A percentile compares a stretch with the other conserved stretches of the same genome.
phyloP scores from a whole-genome alignment of 768 basidiomycete species.

The Trametes cingulata region DNA sequence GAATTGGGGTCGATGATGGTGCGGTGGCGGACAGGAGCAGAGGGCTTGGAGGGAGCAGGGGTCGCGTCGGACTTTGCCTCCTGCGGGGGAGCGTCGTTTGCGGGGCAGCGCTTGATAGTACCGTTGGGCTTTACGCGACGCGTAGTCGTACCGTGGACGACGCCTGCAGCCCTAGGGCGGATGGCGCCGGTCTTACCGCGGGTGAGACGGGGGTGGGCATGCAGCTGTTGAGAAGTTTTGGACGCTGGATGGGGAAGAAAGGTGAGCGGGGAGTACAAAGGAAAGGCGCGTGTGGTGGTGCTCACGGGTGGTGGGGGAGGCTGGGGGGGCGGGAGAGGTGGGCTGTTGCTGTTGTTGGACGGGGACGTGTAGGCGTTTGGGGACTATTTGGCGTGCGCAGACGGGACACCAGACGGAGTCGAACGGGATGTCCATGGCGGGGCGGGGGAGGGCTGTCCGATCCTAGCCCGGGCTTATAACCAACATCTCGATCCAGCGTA shows the following conservation, averaged over 20 bases:
- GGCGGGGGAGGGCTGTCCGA: slow-evolving; percentile 21
- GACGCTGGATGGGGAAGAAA: slow-evolving; percentile 17
- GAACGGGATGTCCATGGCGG: slow-evolving; percentile 36
- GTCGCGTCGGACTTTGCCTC: slow-evolving; percentile 26
- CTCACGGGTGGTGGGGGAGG: slow-evolving; percentile 44
- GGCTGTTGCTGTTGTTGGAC: slow-evolving; percentile 32
- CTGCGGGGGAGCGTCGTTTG: slow-evolving; percentile 26
- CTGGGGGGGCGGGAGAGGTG: slow-evolving; percentile 35
- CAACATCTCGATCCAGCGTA: slow-evolving; percentile 5
- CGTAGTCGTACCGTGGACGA: slow-evolving; percentile 67
- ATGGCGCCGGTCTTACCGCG: slow-evolving; percentile 39
- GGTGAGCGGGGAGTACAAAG: slow-evolving; percentile 18
- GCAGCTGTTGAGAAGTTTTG: slow-evolving; percentile 31
- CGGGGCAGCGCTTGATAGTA: slow-evolving; percentile 45
- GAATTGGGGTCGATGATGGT: slow-evolving; percentile 79
- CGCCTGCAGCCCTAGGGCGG: slow-evolving; percentile 46
- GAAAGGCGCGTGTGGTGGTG: slow-evolving; percentile 13
- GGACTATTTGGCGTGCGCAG: slow-evolving; percentile 77
- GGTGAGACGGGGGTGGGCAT: slow-evolving; percentile 28
- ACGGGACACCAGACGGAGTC: slow-evolving; percentile 82
- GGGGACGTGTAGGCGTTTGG: slow-evolving; percentile 65
- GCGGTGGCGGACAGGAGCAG: slow-evolving; percentile 49
- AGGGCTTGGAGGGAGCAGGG: slow-evolving; percentile 27
- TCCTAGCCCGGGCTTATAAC: slow-evolving; percentile 21
- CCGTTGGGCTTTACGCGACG: slow-evolving; percentile 63